Conservation (phyloP, 345 rosid species). For the Lumnitzera littorea region DNA sequence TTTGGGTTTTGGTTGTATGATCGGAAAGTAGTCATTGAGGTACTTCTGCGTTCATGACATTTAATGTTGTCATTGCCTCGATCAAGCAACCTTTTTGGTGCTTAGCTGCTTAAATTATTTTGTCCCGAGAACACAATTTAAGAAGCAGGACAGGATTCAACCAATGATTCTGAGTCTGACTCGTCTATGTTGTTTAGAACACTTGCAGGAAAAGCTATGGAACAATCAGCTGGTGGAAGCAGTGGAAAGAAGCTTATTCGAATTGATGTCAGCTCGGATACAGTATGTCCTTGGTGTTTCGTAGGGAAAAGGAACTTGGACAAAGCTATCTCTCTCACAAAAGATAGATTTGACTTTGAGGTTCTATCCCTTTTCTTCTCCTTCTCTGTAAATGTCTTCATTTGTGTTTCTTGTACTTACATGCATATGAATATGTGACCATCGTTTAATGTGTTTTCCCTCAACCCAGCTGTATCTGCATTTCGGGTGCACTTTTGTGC, state of each 20-base stretch:
- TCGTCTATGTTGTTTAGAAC: constrained; percentile 9
- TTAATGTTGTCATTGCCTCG: too few species aligned
- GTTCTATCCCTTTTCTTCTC: constrained; percentile 20
- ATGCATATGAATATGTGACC: neutral
- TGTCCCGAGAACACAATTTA: too few species aligned
- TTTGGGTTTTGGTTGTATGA: too few species aligned
- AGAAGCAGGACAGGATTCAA: too few species aligned
- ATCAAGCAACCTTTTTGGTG: too few species aligned
- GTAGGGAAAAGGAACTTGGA: constrained; percentile 77
- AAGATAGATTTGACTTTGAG: constrained; percentile 66
- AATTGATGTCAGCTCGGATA: constrained; percentile 73
- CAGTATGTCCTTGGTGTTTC: constrained; percentile 87
- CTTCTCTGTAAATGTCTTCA: neutral
- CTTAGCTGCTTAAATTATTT: too few species aligned
- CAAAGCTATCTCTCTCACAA: constrained; percentile 60
- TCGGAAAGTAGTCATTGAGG: too few species aligned
- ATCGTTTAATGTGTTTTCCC: too few species aligned
- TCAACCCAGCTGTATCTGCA: too few species aligned
- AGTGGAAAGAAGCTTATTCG: constrained; percentile 44
- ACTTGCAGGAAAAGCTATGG: constrained; percentile 33
- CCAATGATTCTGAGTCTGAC: too few species aligned
- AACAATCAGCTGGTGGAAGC: constrained; percentile 32
- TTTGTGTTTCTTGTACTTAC: neutral
- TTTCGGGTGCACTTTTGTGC: too few species aligned
- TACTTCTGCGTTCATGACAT: too few species aligned